Evolutionary conservation across 2,329 filamentous ascomycete genomes (phyloP).

Genomic region (Aspergillus persii): DNA sequence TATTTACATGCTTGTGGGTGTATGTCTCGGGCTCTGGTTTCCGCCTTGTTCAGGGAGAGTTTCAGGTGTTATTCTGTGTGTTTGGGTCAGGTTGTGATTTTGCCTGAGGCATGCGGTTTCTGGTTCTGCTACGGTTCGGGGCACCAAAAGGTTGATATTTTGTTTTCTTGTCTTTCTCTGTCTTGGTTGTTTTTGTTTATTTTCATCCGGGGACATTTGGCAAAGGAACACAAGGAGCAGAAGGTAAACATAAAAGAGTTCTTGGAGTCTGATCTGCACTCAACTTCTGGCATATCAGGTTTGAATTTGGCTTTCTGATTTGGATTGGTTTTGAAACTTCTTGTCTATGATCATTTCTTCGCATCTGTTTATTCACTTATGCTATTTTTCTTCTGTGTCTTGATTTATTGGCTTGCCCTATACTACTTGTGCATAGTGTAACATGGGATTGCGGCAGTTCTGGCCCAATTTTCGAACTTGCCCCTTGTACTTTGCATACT

Average conservation of each 20-base stretch:
- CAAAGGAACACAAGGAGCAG: conserved; percentile 17
- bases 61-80: conserved; percentile 18
- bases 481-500: too few species aligned
- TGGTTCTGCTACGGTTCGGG: conserved; percentile 14
- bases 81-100: conserved; percentile 19
- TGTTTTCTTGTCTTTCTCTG: background rate
- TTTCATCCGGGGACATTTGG: conserved; percentile 15
- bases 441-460: background rate
- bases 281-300: conserved; percentile 13
- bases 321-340: conserved; percentile 6
- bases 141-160: conserved; percentile 16
- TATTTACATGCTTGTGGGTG: conserved; percentile 15
- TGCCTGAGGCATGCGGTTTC: conserved; percentile 11
- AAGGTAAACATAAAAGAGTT: conserved; percentile 25
- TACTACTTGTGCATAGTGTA: background rate
- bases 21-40: conserved; percentile 20
- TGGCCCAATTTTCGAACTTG: background rate
- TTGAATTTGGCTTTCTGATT: background rate
- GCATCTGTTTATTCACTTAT: background rate
- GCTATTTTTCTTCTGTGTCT: background rate
- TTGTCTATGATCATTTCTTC: conserved; percentile 1
- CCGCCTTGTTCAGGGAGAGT: conserved; percentile 15
- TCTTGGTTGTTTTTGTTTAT: background rate
- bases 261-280: conserved; percentile 23
- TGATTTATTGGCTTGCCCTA: background rate